Percentiles rank a stretch among this genome's conserved stretches.
Evolutionary conservation across 1,284 basidiomycete genomes (phyloP).

Genomic region (Ceratobasidium sp.): DNA sequence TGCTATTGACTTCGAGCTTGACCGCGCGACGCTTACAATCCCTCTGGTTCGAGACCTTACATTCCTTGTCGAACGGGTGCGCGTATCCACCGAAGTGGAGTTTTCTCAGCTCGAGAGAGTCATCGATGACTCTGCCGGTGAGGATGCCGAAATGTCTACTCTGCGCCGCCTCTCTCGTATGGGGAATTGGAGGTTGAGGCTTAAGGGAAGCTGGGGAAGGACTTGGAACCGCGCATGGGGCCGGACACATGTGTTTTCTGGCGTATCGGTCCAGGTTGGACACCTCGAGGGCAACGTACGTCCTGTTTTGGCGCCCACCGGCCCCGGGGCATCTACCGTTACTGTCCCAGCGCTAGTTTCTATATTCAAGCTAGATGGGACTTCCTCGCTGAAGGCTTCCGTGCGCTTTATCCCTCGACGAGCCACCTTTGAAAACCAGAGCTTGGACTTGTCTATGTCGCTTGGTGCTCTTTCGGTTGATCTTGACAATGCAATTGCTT

Average conservation of each 20-base stretch:
- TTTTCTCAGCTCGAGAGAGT: slow-evolving; percentile 65
- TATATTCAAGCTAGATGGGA: slow-evolving; percentile 45
- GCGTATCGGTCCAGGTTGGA: slow-evolving; percentile 65
- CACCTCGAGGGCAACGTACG: slow-evolving; percentile 64
- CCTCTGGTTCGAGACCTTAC: slow-evolving; percentile 65
- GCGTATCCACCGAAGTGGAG: slow-evolving; percentile 67
- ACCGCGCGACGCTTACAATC: slow-evolving; percentile 66
- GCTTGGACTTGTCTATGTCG: slow-evolving; percentile 28
- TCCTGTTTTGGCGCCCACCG: slow-evolving; percentile 49
- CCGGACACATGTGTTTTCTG: slow-evolving; percentile 68
- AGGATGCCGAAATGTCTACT: slow-evolving; percentile 42
- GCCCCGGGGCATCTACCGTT: slow-evolving; percentile 10
- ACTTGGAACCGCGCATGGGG: slow-evolving; percentile 78
- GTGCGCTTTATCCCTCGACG: slow-evolving; percentile 41
- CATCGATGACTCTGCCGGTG: slow-evolving; percentile 40
- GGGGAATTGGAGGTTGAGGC: slow-evolving; percentile 71
- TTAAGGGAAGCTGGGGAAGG: slow-evolving; percentile 70
- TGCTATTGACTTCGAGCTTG: slow-evolving; percentile 74
- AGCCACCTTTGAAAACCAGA: slow-evolving; percentile 37
- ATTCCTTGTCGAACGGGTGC: slow-evolving; percentile 66
- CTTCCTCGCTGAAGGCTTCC: slow-evolving; percentile 34
- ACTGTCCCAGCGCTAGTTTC: slow-evolving; percentile 22
- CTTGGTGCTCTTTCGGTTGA: slow-evolving; percentile 33
- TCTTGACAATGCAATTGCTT: slow-evolving; percentile 30
- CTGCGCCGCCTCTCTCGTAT: slow-evolving; percentile 54